Conservation (phyloP, 2,329 filamentous ascomycete species). For the Amphichorda felina region DNA sequence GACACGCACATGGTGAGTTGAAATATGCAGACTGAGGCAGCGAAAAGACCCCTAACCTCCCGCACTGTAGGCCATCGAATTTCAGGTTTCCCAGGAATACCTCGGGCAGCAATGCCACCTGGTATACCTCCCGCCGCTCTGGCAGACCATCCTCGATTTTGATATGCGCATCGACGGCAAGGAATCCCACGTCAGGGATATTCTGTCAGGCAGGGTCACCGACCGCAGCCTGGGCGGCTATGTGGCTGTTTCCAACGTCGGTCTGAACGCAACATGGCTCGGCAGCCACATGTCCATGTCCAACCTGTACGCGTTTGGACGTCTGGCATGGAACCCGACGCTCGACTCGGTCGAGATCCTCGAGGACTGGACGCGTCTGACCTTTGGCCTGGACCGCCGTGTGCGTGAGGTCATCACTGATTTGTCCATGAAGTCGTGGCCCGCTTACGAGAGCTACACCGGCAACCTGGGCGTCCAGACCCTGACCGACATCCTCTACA, state of each 20-base stretch:
- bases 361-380: conserved; percentile 56
- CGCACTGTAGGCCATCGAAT: conserved; percentile 51
- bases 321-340: conserved; percentile 51
- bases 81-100: conserved; percentile 59
- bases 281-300: conserved; percentile 60
- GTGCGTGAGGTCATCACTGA: conserved; percentile 48
- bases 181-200: conserved; percentile 43
- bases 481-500: conserved; percentile 53
- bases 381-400: conserved; percentile 41
- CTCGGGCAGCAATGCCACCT: conserved; percentile 59
- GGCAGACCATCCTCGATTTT: conserved; percentile 57
- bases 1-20: conserved; percentile 20
- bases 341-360: conserved; percentile 31
- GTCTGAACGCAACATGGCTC: conserved; percentile 54
- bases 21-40: no score
- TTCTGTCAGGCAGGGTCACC: conserved; percentile 40
- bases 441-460: conserved; percentile 58
- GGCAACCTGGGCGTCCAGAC: conserved; percentile 62
- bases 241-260: conserved; percentile 56
- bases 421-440: conserved; percentile 59
- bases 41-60: no score
- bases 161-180: conserved; percentile 50
- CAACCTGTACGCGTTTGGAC: conserved; percentile 59
- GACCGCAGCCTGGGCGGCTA: conserved; percentile 46
- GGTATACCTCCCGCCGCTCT: conserved; percentile 56